Conservation (phyloP, 2,329 filamentous ascomycete species). For the Trichoderma semiorbis region DNA sequence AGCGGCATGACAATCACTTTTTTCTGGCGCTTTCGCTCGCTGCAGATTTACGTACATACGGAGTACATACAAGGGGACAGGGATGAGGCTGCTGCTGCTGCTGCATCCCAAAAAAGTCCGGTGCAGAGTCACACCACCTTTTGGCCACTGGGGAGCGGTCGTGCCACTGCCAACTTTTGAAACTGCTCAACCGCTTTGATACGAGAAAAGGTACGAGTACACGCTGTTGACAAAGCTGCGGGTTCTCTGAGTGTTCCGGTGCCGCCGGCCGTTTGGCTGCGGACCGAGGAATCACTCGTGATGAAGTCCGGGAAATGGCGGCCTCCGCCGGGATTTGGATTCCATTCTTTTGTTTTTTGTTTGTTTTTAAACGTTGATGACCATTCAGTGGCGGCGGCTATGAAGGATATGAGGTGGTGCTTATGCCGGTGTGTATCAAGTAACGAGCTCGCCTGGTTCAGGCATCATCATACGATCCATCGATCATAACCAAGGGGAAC, state of each 20-base stretch:
- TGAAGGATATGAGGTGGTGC: background rate
- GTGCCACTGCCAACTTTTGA: background rate
- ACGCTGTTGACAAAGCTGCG: background rate
- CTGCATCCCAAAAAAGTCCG: background rate
- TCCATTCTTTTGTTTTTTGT: background rate
- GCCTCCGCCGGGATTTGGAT: background rate
- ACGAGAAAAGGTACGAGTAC: background rate
- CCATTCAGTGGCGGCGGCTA: background rate
- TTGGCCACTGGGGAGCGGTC: background rate
- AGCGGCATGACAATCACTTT: background rate
- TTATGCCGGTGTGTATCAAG: slow-evolving; percentile 2
- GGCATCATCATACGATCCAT: slow-evolving; percentile 10
- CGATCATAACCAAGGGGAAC: background rate
- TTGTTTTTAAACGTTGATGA: background rate
- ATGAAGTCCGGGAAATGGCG: slow-evolving; percentile 2
- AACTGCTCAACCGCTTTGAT: background rate
- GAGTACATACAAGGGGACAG: background rate
- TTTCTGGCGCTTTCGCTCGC: background rate
- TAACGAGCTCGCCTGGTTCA: background rate
- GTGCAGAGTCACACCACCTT: slow-evolving; percentile 10
- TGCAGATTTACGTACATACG: background rate
- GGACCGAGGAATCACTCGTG: background rate
- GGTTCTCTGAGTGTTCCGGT: background rate
- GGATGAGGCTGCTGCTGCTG: background rate
- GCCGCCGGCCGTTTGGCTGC: background rate